Evolutionary conservation across 2,329 filamentous ascomycete species (phyloP).

Genomic region (Fusarium cyanostomum): DNA sequence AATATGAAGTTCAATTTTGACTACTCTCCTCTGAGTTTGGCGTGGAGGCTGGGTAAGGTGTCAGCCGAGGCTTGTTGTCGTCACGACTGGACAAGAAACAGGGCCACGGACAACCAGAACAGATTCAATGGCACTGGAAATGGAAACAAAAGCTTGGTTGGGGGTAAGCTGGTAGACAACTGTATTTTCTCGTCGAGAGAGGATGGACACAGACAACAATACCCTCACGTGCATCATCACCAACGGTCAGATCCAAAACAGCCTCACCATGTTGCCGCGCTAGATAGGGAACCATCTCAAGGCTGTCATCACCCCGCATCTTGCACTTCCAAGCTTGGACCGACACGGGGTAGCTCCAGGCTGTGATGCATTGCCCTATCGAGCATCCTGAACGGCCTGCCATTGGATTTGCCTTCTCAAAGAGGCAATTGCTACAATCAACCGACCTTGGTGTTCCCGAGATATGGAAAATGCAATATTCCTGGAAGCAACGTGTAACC

Average conservation of each 20-base stretch:
- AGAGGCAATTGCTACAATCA: neutral
- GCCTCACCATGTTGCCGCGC: conserved; percentile 22
- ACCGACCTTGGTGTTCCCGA: neutral
- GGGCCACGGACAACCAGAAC: neutral
- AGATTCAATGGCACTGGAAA: neutral
- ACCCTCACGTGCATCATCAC: no score
- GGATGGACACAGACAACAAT: no score
- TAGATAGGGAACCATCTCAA: neutral
- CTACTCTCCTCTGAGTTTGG: no score
- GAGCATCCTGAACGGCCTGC: neutral
- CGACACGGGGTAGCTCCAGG: neutral
- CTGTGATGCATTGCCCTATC: neutral
- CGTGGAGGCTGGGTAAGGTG: neutral
- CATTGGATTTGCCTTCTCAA: neutral
- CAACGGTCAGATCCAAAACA: no score
- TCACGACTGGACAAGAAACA: neutral
- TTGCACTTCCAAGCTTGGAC: conserved; percentile 19
- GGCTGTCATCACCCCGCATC: conserved; percentile 18
- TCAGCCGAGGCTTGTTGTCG: conserved; percentile 3
- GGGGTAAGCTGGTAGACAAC: no score
- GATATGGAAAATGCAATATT: neutral
- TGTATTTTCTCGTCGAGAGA: no score
- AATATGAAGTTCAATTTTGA: no score
- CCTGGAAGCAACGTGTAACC: conserved; percentile 3
- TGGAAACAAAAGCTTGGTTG: neutral